Percentiles rank a stretch among this genome's conserved stretches.
Evolutionary conservation across 2,329 filamentous ascomycete species (phyloP).

Genomic region (Diplodia sapinea): DNA sequence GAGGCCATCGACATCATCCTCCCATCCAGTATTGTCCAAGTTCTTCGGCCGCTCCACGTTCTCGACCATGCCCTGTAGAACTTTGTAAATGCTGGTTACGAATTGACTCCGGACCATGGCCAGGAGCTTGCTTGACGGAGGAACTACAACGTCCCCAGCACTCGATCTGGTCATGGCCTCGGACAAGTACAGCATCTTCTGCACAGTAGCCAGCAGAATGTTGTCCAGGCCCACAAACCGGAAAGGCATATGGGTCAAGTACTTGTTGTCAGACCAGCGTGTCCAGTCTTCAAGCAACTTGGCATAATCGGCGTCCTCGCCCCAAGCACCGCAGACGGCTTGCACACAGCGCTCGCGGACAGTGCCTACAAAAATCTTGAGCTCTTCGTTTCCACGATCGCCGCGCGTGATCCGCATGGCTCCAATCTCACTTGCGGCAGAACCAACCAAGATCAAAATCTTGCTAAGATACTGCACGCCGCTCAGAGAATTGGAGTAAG

Average conservation of each 20-base stretch:
- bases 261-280: constrained; percentile 76
- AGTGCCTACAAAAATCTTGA: constrained; percentile 75
- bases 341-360: constrained; percentile 85
- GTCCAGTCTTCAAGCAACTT: constrained; percentile 95
- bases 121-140: constrained; percentile 84
- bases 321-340: constrained; percentile 90
- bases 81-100: constrained; percentile 91
- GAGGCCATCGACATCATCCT: constrained; percentile 59
- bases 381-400: constrained; percentile 67
- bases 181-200: constrained; percentile 92
- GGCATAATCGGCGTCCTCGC: constrained; percentile 88
- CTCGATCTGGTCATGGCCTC: constrained; percentile 79
- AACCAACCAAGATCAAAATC: constrained; percentile 81
- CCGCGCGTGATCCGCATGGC: constrained; percentile 71
- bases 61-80: constrained; percentile 93
- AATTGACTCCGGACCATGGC: constrained; percentile 93
- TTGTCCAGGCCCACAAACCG: constrained; percentile 87
- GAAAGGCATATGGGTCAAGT: constrained; percentile 88
- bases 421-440: constrained; percentile 84
- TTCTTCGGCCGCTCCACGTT: constrained; percentile 81
- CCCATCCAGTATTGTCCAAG: constrained; percentile 63
- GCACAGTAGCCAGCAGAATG: constrained; percentile 81
- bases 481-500: constrained; percentile 87
- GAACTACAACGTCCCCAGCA: constrained; percentile 79
- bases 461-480: constrained; percentile 89